Percentiles rank a stretch among this genome's conserved stretches.
Evolutionary conservation across 768 basidiomycete species (phyloP).

Genomic region (Tylopilus sp.): DNA sequence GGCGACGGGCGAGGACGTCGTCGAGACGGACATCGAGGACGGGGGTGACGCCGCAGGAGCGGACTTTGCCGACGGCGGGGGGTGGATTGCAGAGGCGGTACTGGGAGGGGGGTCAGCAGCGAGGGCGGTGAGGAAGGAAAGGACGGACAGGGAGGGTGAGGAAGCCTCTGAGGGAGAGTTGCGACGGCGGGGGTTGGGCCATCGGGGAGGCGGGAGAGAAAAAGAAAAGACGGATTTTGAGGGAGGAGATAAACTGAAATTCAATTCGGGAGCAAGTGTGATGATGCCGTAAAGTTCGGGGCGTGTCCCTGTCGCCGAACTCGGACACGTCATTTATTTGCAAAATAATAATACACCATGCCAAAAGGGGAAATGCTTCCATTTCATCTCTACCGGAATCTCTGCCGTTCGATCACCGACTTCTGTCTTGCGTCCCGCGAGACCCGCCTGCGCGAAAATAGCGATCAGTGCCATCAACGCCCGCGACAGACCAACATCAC

Average conservation of each 20-base stretch:
- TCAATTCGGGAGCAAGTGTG: background rate
- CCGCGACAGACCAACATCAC: background rate
- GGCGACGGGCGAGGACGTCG: constrained; percentile 71
- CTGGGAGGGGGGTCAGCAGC: constrained; percentile 9
- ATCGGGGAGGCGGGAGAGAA: constrained; percentile 5
- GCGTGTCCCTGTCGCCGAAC: background rate
- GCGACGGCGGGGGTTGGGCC: constrained; percentile 29
- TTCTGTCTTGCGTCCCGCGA: constrained; percentile 69
- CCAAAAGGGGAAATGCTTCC: background rate
- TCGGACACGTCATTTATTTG: background rate
- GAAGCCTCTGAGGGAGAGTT: constrained; percentile 29
- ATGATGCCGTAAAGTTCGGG: background rate
- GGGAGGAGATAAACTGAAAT: background rate
- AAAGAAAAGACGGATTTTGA: background rate
- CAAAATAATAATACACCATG: background rate
- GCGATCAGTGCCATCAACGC: background rate
- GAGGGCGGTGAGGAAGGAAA: background rate
- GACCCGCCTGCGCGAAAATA: constrained; percentile 63
- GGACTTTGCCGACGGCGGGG: constrained; percentile 62
- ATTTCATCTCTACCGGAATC: constrained; percentile 34
- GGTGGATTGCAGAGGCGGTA: constrained; percentile 64
- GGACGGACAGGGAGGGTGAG: background rate
- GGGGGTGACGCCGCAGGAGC: constrained; percentile 67
- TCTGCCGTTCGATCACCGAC: constrained; percentile 69
- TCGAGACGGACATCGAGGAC: constrained; percentile 65